Percentiles rank a stretch among this genome's conserved stretches.
Conservation (phyloP, 805 yeast genomes). For the Jamesozyma rosinii region DNA sequence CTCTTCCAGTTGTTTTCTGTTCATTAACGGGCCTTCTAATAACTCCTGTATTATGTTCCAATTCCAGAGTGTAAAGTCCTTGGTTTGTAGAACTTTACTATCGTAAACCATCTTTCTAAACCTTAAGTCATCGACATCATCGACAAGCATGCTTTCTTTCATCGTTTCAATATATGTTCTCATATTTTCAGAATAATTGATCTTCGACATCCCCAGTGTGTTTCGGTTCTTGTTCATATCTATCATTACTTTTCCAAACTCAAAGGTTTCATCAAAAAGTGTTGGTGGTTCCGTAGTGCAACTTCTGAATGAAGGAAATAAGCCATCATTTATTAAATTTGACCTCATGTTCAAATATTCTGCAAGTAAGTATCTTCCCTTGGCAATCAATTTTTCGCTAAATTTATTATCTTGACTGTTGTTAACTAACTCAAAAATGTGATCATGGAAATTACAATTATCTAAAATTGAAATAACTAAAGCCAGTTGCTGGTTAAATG, state of each 20-base stretch:
- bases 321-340: constrained; percentile 34
- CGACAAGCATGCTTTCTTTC: constrained; percentile 18
- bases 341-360: constrained; percentile 51
- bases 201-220: constrained; percentile 28
- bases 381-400: constrained; percentile 38
- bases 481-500: constrained; percentile 58
- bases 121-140: constrained; percentile 50
- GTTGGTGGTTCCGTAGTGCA: neutral
- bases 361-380: constrained; percentile 55
- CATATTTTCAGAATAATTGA: constrained; percentile 20
- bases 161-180: constrained; percentile 17
- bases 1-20: constrained; percentile 68
- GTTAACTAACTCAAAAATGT: constrained; percentile 30
- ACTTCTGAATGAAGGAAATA: constrained; percentile 3
- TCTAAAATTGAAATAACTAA: constrained; percentile 48
- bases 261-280: constrained; percentile 29
- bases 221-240: constrained; percentile 33
- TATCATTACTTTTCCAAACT: constrained; percentile 39
- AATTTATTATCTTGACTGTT: constrained; percentile 7
- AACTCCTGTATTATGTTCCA: constrained; percentile 67
- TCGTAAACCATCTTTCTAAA: constrained; percentile 57
- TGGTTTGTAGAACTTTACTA: constrained; percentile 66
- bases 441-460: constrained; percentile 44
- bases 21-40: constrained; percentile 75
- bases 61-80: constrained; percentile 78